phyloP scores from a whole-genome alignment of 2,329 filamentous ascomycete genomes.

The Trichoderma asperellum region DNA sequence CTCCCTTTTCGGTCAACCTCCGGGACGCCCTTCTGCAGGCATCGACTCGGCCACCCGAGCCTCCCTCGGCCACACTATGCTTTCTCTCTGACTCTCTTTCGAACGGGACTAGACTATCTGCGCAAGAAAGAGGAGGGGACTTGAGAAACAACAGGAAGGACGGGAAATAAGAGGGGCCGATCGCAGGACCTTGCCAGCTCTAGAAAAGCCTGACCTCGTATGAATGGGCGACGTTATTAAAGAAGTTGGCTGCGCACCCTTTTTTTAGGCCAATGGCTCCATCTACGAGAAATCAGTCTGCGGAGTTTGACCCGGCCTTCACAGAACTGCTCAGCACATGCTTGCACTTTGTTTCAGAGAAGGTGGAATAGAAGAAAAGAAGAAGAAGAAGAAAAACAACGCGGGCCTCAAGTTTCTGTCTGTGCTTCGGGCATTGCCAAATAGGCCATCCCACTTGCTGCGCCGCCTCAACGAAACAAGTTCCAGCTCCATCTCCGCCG shows the following conservation, averaged over 20 bases:
- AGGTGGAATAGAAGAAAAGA: not conserved
- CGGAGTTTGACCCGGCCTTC: not conserved
- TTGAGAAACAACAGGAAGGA: not conserved
- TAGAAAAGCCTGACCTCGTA: constrained; percentile 4
- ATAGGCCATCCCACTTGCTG: constrained; percentile 1
- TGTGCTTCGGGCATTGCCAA: not conserved
- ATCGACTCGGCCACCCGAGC: not conserved
- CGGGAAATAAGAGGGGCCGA: not conserved
- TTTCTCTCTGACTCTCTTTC: not conserved
- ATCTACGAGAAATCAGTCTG: not conserved
- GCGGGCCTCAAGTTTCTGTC: not conserved
- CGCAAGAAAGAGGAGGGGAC: not conserved
- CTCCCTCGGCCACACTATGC: constrained; percentile 5
- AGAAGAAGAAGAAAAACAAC: not conserved
- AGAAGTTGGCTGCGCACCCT: not conserved
- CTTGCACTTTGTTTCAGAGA: not conserved
- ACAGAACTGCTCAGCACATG: not conserved
- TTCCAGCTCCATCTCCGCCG: not conserved
- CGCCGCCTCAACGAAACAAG: constrained; percentile 19
- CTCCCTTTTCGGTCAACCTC: constrained; percentile 26
- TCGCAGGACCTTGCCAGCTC: not conserved
- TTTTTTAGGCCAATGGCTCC: not conserved
- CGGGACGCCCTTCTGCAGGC: not conserved
- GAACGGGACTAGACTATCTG: not conserved
- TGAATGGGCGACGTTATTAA: not conserved